Evolutionary conservation across 1,284 basidiomycete species (phyloP).

Genomic region (Puccinia horiana): DNA sequence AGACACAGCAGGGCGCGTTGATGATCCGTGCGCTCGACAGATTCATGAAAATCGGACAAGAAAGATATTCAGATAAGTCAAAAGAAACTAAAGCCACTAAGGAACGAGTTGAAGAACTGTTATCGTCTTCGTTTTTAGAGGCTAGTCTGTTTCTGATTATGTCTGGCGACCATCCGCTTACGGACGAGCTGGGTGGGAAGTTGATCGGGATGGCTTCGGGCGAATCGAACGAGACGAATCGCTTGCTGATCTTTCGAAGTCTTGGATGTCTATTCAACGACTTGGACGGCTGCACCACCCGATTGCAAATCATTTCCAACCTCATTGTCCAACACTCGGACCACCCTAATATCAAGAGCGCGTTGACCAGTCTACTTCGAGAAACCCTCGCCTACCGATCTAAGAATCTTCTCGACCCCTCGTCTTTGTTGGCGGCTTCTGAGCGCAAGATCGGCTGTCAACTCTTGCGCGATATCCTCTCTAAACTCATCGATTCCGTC

Average conservation of each 20-base stretch:
- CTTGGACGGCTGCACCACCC: neutral
- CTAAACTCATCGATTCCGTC: neutral
- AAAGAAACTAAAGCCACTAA: too few relatives aligned
- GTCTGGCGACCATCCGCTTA: neutral
- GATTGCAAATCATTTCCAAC: neutral
- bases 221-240: neutral
- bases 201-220: neutral
- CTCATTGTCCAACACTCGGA: neutral
- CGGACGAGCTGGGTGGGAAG: neutral
- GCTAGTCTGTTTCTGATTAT: slow-evolving; percentile 8
- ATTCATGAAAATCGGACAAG: neutral
- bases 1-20: neutral
- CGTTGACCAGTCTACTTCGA: neutral
- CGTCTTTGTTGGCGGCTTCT: neutral
- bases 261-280: neutral
- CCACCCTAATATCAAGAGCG: neutral
- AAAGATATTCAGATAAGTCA: neutral
- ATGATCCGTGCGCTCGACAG: neutral
- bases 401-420: neutral
- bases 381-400: neutral
- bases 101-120: neutral
- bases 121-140: neutral
- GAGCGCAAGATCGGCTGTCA: neutral
- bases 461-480: neutral
- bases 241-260: neutral